A percentile compares a stretch with the other conserved stretches of the same genome.
Evolutionary conservation across 2,329 filamentous ascomycete species (phyloP).

Genomic region (Arthrocladium fulminans): DNA sequence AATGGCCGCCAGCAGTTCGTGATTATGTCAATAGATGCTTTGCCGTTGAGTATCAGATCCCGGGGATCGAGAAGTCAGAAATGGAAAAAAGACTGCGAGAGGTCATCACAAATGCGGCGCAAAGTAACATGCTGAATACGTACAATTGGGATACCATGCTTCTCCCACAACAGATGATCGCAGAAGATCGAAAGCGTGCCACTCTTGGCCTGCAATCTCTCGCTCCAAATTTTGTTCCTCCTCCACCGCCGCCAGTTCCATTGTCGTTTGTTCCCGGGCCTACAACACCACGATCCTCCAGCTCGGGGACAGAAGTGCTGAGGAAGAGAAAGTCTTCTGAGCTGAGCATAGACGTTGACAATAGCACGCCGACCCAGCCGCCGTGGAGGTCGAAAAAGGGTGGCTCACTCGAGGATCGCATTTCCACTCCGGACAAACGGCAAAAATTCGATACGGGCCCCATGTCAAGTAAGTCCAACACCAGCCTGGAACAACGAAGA

Average conservation of each 20-base stretch:
- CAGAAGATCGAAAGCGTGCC: conserved; percentile 51
- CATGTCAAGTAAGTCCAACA: conserved; percentile 77
- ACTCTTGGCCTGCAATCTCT: conserved; percentile 18
- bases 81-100: conserved; percentile 78
- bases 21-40: conserved; percentile 86
- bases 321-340: conserved; percentile 80
- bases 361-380: conserved; percentile 42
- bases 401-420: conserved; percentile 57
- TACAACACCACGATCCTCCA: conserved; percentile 22
- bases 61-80: conserved; percentile 55
- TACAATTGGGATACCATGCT: conserved; percentile 78
- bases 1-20: conserved; percentile 76
- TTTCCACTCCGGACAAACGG: conserved; percentile 51
- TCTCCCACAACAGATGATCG: conserved; percentile 75
- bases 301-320: conserved; percentile 26
- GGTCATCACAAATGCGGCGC: conserved; percentile 74
- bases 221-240: conserved; percentile 18
- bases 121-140: conserved; percentile 59
- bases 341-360: conserved; percentile 45
- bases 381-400: conserved; percentile 64
- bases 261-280: conserved; percentile 15
- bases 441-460: conserved; percentile 42
- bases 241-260: conserved; percentile 20
- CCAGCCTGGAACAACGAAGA: conserved; percentile 77
- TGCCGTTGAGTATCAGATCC: conserved; percentile 59